Conservation (phyloP, 352 stramenopile genomes). For the Phytophthora fragariaefolia region DNA sequence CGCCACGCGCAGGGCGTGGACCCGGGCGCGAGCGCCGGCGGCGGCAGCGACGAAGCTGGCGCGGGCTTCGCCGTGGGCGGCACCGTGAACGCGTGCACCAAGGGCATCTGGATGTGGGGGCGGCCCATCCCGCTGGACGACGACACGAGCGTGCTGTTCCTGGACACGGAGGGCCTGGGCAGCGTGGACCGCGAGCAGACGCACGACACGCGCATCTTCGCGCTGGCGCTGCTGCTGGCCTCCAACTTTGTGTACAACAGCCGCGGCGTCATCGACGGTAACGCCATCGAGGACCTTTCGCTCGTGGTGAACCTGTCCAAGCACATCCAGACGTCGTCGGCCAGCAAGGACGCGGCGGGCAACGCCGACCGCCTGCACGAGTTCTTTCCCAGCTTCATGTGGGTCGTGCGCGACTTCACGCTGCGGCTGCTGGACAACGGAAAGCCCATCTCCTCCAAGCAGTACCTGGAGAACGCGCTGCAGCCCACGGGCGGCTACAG, state of each 20-base stretch:
- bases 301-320: conserved; percentile 93
- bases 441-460: conserved; percentile 86
- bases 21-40: conserved; percentile 11
- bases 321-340: conserved; percentile 83
- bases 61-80: conserved; percentile 81
- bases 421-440: conserved; percentile 87
- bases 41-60: conserved; percentile 1
- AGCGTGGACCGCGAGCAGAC: conserved; percentile 86
- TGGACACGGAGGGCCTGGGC: conserved; percentile 91
- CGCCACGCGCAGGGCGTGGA: conserved; percentile 51
- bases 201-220: conserved; percentile 92
- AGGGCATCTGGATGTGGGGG: conserved; percentile 94
- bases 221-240: conserved; percentile 83
- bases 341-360: conserved; percentile 33
- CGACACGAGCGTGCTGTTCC: conserved; percentile 79
- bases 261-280: conserved; percentile 89
- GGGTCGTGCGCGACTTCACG: conserved; percentile 92
- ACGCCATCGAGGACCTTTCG: conserved; percentile 90
- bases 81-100: conserved; percentile 91
- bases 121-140: conserved; percentile 74
- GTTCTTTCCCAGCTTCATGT: conserved; percentile 91
- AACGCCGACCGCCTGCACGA: conserved; percentile 61
- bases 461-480: conserved; percentile 91
- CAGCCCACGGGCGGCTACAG: conserved; percentile 82
- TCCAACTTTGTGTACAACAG: conserved; percentile 94